Percentiles rank a stretch among this genome's conserved stretches.
phyloP scores from a whole-genome alignment of 257 asterid genomes.

The Knoxia roxburghii region DNA sequence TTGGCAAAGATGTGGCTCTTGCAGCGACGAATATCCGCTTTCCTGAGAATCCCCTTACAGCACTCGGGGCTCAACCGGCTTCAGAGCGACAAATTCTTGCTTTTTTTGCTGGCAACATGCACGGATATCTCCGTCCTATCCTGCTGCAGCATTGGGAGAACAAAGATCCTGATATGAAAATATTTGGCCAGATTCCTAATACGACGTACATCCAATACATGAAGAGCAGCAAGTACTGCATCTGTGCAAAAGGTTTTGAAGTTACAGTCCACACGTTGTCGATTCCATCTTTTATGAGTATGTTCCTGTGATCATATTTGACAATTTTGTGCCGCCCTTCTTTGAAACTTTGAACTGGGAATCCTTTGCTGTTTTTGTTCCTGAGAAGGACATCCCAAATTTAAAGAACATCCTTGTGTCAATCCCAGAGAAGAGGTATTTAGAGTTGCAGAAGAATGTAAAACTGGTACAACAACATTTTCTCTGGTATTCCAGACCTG shows the following conservation, averaged over 20 bases:
- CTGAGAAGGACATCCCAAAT: constrained; percentile 72
- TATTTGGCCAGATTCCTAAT: constrained; percentile 45
- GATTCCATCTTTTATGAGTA: constrained; percentile 93
- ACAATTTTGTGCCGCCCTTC: constrained; percentile 79
- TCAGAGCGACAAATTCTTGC: constrained; percentile 65
- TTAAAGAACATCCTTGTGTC: constrained; percentile 61
- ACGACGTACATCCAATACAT: constrained; percentile 61
- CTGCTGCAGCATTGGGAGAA: constrained; percentile 61
- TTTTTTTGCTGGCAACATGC: constrained; percentile 91
- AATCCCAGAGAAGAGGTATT: constrained; percentile 49
- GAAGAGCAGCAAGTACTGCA: constrained; percentile 94
- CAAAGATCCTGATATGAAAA: constrained; percentile 81
- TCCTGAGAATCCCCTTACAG: constrained; percentile 53
- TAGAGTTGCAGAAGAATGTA: constrained; percentile 65
- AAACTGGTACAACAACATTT: constrained; percentile 79
- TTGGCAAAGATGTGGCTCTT: constrained; percentile 82
- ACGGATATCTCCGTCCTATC: constrained; percentile 83
- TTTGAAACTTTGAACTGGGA: constrained; percentile 85
- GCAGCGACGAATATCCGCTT: constrained; percentile 53
- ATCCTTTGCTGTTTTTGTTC: constrained; percentile 67
- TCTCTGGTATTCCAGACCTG: constrained; percentile 77
- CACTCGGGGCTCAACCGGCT: constrained; percentile 71
- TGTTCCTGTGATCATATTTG: constrained; percentile 90
- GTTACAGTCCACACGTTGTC: constrained; percentile 90
- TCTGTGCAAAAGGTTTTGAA: constrained; percentile 79